Conservation (phyloP, 1,284 basidiomycete species). For the Cutaneotrichosporon sp. region DNA sequence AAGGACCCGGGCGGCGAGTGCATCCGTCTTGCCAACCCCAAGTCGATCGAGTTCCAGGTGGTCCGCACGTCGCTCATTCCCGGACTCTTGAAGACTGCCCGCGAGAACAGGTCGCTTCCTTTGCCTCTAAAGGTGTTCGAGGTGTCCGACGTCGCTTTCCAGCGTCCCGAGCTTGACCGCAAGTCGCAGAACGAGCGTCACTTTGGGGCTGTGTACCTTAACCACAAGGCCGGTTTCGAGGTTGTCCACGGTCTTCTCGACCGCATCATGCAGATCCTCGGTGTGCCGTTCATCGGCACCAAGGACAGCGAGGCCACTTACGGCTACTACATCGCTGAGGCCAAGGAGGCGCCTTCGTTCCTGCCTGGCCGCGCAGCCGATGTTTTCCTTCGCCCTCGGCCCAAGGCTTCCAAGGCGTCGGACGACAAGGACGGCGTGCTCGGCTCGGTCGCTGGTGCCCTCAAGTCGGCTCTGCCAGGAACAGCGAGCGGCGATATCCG, state of each 20-base stretch:
- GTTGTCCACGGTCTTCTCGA: conserved; percentile 92
- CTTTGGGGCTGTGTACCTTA: conserved; percentile 88
- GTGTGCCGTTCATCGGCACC: conserved; percentile 70
- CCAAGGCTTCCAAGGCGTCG: conserved; percentile 39
- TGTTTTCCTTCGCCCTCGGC: conserved; percentile 72
- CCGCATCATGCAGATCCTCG: conserved; percentile 88
- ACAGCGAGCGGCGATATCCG: conserved; percentile 54
- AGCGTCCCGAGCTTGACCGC: conserved; percentile 71
- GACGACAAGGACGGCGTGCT: conserved; percentile 31
- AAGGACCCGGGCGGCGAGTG: conserved; percentile 73
- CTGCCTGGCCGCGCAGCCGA: conserved; percentile 91
- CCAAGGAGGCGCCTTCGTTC: conserved; percentile 78
- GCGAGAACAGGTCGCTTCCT: conserved; percentile 91
- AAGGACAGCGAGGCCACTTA: conserved; percentile 56
- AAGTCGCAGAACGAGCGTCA: conserved; percentile 82
- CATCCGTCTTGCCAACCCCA: conserved; percentile 91
- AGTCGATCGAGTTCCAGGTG: conserved; percentile 96
- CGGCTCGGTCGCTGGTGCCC: conserved; percentile 40
- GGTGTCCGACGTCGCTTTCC: conserved; percentile 86
- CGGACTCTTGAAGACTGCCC: conserved; percentile 90
- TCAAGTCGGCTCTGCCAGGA: conserved; percentile 45
- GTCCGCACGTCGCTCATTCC: conserved; percentile 92
- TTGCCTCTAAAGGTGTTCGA: conserved; percentile 93
- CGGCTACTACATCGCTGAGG: conserved; percentile 90
- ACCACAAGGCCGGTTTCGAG: conserved; percentile 95